phyloP scores from a whole-genome alignment of 2,329 filamentous ascomycete species.

The Orbilia blumenaviensis region DNA sequence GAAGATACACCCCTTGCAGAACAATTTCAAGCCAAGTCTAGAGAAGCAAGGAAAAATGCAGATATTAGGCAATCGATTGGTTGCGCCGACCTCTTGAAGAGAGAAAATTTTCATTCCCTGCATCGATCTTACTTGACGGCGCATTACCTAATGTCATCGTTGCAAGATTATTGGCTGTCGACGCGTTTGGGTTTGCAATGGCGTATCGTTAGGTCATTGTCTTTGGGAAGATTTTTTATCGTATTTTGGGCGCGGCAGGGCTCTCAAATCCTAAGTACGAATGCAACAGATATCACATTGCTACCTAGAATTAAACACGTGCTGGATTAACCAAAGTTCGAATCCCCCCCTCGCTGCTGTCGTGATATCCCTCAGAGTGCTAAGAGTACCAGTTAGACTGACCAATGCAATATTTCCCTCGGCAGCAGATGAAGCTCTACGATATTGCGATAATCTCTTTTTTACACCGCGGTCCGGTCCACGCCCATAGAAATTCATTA shows the following conservation, averaged over 20 bases:
- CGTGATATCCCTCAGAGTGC: not conserved
- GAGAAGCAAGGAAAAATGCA: conserved; percentile 18
- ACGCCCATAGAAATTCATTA: not conserved
- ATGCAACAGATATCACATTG: conserved; percentile 3
- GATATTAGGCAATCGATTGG: conserved; percentile 15
- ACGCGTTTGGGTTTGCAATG: conserved; percentile 35
- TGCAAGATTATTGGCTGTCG: conserved; percentile 18
- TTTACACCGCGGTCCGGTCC: not conserved
- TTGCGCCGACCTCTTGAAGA: conserved; percentile 1
- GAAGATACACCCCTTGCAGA: conserved; percentile 29
- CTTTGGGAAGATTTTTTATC: not conserved
- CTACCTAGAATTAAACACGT: conserved; percentile 23
- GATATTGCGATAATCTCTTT: not conserved
- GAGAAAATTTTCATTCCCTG: conserved; percentile 31
- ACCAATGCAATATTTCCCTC: conserved; percentile 30
- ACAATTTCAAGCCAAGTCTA: conserved; percentile 22
- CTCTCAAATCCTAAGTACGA: not conserved
- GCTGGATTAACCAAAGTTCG: conserved; percentile 17
- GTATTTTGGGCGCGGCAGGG: not conserved
- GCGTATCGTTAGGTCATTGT: not conserved
- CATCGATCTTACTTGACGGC: conserved; percentile 8
- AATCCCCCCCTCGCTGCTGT: not conserved
- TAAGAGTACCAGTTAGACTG: too few relatives aligned
- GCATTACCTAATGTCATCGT: conserved; percentile 21
- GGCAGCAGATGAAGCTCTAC: conserved; percentile 4